Percentiles rank a stretch among this genome's conserved stretches.
These are phyloP conservation scores for Lipomyces mesembrius DNA, from an alignment of 805 yeast genomes.

Conservation along the genomic window DNA sequence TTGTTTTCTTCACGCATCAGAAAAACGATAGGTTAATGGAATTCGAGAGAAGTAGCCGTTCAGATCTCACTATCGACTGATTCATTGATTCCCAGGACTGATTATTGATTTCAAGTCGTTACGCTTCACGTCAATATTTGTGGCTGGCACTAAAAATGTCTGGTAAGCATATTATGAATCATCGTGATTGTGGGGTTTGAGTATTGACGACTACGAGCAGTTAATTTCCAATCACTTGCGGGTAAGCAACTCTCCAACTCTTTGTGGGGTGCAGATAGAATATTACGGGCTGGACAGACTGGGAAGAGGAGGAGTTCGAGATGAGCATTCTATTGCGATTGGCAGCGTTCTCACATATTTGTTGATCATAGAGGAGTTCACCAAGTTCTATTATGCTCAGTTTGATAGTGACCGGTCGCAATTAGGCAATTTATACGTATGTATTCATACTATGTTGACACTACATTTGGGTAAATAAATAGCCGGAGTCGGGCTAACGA, in stretches of 20 bases:
- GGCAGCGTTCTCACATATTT: conserved; percentile 4
- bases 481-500: not conserved
- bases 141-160: conserved; percentile 4
- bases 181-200: not conserved
- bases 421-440: conserved; percentile 83
- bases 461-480: not conserved
- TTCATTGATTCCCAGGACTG: not conserved
- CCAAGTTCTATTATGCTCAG: conserved; percentile 92
- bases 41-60: not conserved
- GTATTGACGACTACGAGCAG: not conserved
- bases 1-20: not conserved
- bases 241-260: conserved; percentile 8
- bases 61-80: not conserved
- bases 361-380: conserved; percentile 67
- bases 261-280: not conserved
- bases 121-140: not conserved
- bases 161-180: conserved; percentile 1
- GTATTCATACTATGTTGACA: conserved; percentile 7
- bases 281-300: not conserved
- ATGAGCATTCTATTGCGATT: conserved; percentile 4
- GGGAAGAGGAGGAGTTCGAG: not conserved
- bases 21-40: not conserved
- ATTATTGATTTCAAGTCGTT: not conserved
- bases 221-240: conserved; percentile 44
- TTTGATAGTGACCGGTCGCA: conserved; percentile 91